Evolutionary conservation across 345 rosid species (phyloP), one percentile per base, ranked within the genome.

Genomic region (Sisymbrium irio): DNA sequence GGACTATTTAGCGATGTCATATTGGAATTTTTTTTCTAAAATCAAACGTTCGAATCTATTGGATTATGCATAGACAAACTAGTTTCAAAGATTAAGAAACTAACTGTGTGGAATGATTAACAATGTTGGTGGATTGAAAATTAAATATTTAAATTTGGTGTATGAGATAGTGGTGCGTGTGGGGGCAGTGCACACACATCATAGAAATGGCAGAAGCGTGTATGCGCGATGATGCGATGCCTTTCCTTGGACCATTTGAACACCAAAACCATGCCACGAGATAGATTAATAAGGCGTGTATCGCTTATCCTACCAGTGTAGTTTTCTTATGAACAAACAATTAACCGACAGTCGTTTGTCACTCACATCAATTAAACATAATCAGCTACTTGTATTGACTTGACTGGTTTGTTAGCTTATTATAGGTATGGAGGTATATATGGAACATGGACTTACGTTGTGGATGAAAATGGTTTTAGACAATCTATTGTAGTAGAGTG

Each of bases 191-290:
- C 32, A 17, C 25, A 65, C 7, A 18, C 33, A 74, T 30, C 45
- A 49, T 67, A 55, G 55, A 59, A 74, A 59, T 58, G 46, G 54
- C 55, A 28, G 51, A 74, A 67, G 67, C 53, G 35, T 67, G 78
- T 74, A 27, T 36, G 60, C 13, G 66, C 13, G 78, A 49, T 62
- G 66, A 73, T 74, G 61, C 41, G 72, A 68, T 66, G 60, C 6
- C 40, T 55, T 49, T 27, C 19, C 63, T 68, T 69, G 54, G 40
- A 74, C 73, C 72, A 74, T 39, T 39, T 39, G 67, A 37, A 39
- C 62, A 74, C 78, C 78, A 20, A 30, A 57, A 66, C 22, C 67
- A 37, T 40, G 71, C 22, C 67, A 37, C 49, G 71, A 73, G n/a
- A 55, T 73, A 15, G 19, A 17, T 22, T 39, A 45, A 58, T 39